A percentile compares a stretch with the other conserved stretches of the same genome.
These are phyloP conservation scores for Barnettozyma californica DNA, from an alignment of 805 yeast species.

Conservation along the genomic window DNA sequence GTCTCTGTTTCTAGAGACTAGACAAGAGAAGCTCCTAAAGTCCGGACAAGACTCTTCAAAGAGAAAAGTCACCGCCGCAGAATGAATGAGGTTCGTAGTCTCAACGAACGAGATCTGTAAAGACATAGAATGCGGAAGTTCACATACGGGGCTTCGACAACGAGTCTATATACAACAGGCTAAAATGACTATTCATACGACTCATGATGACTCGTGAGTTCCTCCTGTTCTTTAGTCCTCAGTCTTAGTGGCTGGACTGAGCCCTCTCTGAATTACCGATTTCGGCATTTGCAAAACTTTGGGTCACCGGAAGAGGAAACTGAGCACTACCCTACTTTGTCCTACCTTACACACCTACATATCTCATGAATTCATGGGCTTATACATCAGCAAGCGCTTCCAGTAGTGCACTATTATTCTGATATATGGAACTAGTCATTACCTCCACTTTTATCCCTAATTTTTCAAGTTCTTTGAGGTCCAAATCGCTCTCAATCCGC, in stretches of 20 bases:
- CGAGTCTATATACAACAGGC: background rate
- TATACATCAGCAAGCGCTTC: background rate
- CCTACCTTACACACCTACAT: background rate
- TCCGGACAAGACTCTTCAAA: background rate
- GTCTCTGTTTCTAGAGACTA: background rate
- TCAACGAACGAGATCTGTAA: background rate
- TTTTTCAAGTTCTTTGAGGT: conserved; percentile 7
- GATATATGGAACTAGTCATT: conserved; percentile 1
- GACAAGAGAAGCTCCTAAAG: background rate
- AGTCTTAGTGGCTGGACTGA: too few relatives aligned
- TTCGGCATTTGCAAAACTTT: background rate
- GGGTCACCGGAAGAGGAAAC: background rate
- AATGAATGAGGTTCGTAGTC: too few relatives aligned
- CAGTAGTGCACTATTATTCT: background rate
- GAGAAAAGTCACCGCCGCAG: background rate
- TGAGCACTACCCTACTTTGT: background rate
- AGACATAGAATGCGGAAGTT: too few relatives aligned
- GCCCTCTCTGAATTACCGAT: background rate
- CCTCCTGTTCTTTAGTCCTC: too few relatives aligned
- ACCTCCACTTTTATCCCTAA: conserved; percentile 2
- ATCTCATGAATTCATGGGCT: background rate
- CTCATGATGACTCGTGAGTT: too few relatives aligned
- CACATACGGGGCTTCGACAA: background rate
- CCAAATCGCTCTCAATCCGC: conserved; percentile 4
- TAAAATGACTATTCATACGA: background rate